Percentiles rank a stretch among this genome's conserved stretches.
Evolutionary conservation across 768 basidiomycete genomes (phyloP).

Genomic region (Tylopilus subfusipes): DNA sequence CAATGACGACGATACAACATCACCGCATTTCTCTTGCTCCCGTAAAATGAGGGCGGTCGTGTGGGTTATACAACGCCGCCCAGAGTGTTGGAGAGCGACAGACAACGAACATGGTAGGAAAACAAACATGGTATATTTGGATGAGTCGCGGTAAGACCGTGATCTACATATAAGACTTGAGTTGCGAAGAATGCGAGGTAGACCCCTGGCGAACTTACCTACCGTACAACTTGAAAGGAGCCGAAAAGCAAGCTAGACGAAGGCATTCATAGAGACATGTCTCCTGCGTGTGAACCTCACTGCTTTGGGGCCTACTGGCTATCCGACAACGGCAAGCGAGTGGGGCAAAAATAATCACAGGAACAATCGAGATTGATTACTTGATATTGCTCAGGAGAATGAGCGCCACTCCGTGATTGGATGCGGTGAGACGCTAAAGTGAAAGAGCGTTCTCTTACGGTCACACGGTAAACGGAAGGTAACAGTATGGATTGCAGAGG

Average conservation of each 20-base stretch:
- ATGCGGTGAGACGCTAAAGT: slow-evolving; percentile 80
- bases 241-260: not conserved
- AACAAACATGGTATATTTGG: slow-evolving; percentile 1
- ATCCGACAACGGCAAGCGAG: slow-evolving; percentile 28
- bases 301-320: slow-evolving; percentile 29
- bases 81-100: slow-evolving; percentile 95
- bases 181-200: not conserved
- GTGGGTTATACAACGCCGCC: slow-evolving; percentile 64
- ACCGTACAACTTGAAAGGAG: not conserved
- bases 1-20: slow-evolving; percentile 23
- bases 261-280: slow-evolving; percentile 27
- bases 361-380: slow-evolving; percentile 27
- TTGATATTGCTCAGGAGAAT: slow-evolving; percentile 80
- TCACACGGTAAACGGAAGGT: slow-evolving; percentile 9
- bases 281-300: slow-evolving; percentile 52
- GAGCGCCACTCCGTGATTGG: slow-evolving; percentile 64
- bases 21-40: slow-evolving; percentile 63
- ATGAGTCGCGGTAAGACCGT: not conserved
- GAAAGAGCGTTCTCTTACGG: slow-evolving; percentile 51
- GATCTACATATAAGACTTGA: slow-evolving; percentile 1
- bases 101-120: not conserved
- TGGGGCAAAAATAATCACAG: slow-evolving; percentile 42
- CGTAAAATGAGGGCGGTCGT: slow-evolving; percentile 95
- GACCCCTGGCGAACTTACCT: slow-evolving; percentile 16
- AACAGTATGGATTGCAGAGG: slow-evolving; percentile 31